phyloP scores from a whole-genome alignment of 2,329 filamentous ascomycete species.

The Gaeumannomyces tritici region DNA sequence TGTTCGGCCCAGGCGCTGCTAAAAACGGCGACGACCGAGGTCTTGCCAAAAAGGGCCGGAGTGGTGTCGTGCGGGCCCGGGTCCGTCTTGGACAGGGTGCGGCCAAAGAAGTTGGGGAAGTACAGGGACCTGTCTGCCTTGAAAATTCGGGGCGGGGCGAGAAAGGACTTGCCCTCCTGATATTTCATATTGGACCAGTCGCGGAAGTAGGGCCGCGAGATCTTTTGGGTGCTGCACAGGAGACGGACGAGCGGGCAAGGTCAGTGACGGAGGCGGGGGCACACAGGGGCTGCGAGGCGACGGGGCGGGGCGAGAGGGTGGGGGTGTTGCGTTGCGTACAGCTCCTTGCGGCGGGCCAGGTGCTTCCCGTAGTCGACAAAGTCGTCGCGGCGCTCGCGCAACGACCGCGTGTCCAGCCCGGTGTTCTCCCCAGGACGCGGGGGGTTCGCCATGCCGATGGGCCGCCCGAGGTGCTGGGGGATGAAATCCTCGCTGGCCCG shows the following conservation, averaged over 20 bases:
- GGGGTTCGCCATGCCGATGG: conserved; percentile 71
- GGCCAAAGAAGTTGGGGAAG: conserved; percentile 85
- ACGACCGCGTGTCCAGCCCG: conserved; percentile 58
- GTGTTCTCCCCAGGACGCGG: conserved; percentile 74
- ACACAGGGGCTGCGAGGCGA: neutral
- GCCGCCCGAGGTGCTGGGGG: conserved; percentile 53
- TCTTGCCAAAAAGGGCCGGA: conserved; percentile 58
- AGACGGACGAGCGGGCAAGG: neutral
- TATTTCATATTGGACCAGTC: conserved; percentile 82
- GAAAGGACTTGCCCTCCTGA: conserved; percentile 86
- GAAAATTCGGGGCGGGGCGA: conserved; percentile 78
- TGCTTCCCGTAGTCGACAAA: conserved; percentile 83
- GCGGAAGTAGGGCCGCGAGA: conserved; percentile 85
- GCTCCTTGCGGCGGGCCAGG: conserved; percentile 60
- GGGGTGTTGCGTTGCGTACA: conserved; percentile 55
- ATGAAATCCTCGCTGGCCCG: conserved; percentile 39
- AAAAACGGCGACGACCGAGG: conserved; percentile 74
- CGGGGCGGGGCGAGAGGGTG: neutral
- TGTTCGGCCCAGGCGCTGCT: conserved; percentile 77
- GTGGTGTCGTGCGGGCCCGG: conserved; percentile 58
- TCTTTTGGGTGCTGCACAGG: conserved; percentile 54
- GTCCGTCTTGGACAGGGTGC: conserved; percentile 56
- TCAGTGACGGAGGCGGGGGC: conserved; percentile 5
- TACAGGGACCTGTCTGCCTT: conserved; percentile 72
- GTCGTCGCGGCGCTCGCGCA: conserved; percentile 63